Percentiles rank a stretch among this genome's conserved stretches.
phyloP scores from a whole-genome alignment of 805 yeast species.

The Candida boleticola region DNA sequence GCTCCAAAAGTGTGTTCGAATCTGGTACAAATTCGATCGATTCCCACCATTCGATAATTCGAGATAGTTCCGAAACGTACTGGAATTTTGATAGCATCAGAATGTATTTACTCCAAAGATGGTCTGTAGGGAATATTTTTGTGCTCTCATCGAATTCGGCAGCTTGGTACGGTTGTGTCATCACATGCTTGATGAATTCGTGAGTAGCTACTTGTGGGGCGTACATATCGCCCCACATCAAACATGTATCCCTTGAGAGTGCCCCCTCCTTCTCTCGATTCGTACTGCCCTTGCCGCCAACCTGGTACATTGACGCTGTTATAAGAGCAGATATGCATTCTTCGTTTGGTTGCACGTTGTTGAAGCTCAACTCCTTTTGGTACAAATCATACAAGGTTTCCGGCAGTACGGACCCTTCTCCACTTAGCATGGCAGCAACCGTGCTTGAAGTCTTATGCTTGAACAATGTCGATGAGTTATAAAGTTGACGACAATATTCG shows the following conservation, averaged over 20 bases:
- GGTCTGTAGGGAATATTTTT: conserved; percentile 41
- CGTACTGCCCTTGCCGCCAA: conserved; percentile 11
- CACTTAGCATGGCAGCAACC: conserved; percentile 36
- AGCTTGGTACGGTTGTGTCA: conserved; percentile 5
- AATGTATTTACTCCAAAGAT: conserved; percentile 54
- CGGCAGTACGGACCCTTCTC: conserved; percentile 32
- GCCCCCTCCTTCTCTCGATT: conserved; percentile 8
- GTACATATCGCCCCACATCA: conserved; percentile 48
- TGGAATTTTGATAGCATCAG: conserved; percentile 45
- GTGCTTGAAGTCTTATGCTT: conserved; percentile 23
- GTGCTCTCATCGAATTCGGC: conserved; percentile 8
- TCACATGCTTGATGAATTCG: conserved; percentile 50
- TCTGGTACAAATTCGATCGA: conserved; percentile 42
- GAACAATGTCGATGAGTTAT: background rate
- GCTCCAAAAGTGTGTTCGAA: conserved; percentile 33
- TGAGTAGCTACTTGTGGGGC: conserved; percentile 62
- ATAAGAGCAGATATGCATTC: conserved; percentile 44
- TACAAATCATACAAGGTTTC: conserved; percentile 27
- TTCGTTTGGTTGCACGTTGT: conserved; percentile 23
- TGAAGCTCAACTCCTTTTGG: conserved; percentile 19
- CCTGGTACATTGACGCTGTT: conserved; percentile 37
- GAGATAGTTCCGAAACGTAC: conserved; percentile 48
- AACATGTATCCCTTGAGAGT: conserved; percentile 6
- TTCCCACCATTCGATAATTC: conserved; percentile 56
- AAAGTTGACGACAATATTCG: background rate